These are phyloP conservation scores for Fusarium brachygibbosum DNA, from an alignment of 2,329 filamentous ascomycete genomes.

Conservation along the genomic window DNA sequence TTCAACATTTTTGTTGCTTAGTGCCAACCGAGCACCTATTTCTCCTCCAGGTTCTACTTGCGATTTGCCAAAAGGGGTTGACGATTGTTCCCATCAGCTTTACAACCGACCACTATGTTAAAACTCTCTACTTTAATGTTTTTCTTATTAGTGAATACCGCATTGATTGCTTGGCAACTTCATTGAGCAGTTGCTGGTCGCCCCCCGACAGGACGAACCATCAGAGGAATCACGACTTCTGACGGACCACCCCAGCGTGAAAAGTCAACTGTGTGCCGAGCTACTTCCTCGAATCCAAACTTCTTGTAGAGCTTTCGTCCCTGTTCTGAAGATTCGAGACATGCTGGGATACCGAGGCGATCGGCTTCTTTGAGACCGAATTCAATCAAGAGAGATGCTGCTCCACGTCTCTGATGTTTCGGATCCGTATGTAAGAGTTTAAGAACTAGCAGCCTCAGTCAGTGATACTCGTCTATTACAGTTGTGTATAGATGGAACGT, in stretches of 20 bases:
- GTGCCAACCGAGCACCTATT: conserved; percentile 34
- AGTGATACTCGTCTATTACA: too few species aligned
- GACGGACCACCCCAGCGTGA: conserved; percentile 17
- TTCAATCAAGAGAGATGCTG: conserved; percentile 53
- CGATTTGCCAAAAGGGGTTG: too few species aligned
- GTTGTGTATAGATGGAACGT: too few species aligned
- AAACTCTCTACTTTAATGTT: too few species aligned
- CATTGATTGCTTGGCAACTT: too few species aligned
- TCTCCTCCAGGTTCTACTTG: too few species aligned
- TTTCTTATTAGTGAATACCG: too few species aligned
- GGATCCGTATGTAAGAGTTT: conserved; percentile 57
- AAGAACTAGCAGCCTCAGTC: conserved; percentile 48
- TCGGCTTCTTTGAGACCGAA: conserved; percentile 56
- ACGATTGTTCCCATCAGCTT: too few species aligned
- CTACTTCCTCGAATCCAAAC: conserved; percentile 54
- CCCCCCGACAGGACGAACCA: too few species aligned
- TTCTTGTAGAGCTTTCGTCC: conserved; percentile 54
- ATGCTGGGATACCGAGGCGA: conserved; percentile 53
- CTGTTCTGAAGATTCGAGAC: conserved; percentile 54
- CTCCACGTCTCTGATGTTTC: conserved; percentile 55
- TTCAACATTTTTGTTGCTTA: background rate
- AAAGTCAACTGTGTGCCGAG: conserved; percentile 44
- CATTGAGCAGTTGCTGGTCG: too few species aligned
- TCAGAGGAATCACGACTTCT: too few species aligned
- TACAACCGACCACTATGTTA: too few species aligned